Base-by-base conservation (phyloP, 2,329 filamentous ascomycete species). In the Pseudogymnoascus destructans region DNA sequence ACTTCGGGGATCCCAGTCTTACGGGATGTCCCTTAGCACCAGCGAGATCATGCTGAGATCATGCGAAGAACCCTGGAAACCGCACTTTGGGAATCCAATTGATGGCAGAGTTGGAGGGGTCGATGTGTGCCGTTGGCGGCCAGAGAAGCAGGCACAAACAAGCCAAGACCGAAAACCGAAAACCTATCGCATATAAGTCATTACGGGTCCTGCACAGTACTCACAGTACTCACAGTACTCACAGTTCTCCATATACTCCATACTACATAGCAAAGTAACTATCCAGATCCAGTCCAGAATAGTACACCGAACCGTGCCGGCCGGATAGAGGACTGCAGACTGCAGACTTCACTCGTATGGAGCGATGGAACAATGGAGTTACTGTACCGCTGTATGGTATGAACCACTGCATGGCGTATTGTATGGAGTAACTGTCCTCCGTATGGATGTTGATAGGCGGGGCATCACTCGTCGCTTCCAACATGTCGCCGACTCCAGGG, bases 61-160 rank as follows among this genome's bases (percentile, higher is more conserved):
- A 52, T 52, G 46, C 46, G 46, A 52, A 52, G 25, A 52, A 52
- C 15, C 46, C 46, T 52, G 46, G 46, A 52, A 52, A 17, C 30
- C 54, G 54, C 32, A 35, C 30, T 21, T 56, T 56, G 17, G 54
- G 54, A 56, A 56, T 27, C 54, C 54, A 56, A 52, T 52, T 52
- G 46, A 52, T n/a, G 46, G 25, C 46, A 30, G n/a, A 23, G 21
- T 27, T 52, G 46, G 46, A 52, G 46, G 46, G 46, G 46, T 52
- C 46, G 46, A 52, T n/a, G 9, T 52, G 46, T 52, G 25, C 46
- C 46, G 46, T 52, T 52, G 46, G 25, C n/a, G 8, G 46, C 9
- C 46, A 52, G 25, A 25, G 46, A 52, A 52, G 46, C 46, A 52
- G 46, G 46, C 46, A 52, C 46, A 30, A 30, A 52, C 9, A 30